Base-by-base conservation (phyloP, 352 stramenopile genomes). In the Phytophthora gonapodyides region DNA sequence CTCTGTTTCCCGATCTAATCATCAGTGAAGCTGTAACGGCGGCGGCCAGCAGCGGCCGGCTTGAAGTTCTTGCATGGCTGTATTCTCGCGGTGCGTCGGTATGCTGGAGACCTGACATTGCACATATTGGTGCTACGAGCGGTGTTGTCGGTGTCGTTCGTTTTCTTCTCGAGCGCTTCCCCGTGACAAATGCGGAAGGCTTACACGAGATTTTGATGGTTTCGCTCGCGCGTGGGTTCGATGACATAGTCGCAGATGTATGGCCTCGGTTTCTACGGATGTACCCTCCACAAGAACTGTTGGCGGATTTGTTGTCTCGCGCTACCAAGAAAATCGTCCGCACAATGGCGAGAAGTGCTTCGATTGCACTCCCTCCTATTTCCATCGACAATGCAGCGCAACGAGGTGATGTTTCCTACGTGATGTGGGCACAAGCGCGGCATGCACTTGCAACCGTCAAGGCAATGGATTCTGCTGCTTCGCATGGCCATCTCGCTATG, bases 101-200 rank as follows among this genome's bases (percentile, higher is more conserved):
- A 9, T 52, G 45, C n/a, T 52, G 45, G 45, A 41, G 45, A 30
- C 30, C 31, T 30, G 45, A 52, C 19, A 52, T 52, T 41, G 31
- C 4, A 15, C 15, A 13, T n/a, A 42, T 42, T n/a, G 45, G 6
- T 11, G 45, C 45, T 30, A 30, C n/a, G 27, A 52, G 45, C 11
- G 31, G 45, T 4, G 30, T 40, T 6, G 6, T 52, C 6, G 11
- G 7, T 3, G 45, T 52, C 8, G 45, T 52, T 30, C 11, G 15
- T 6, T 52, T 52, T 30, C 30, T 52, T 0, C 30, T 52, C 0
- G 30, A 52, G 8, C 31, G 45, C 5, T 52, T 52, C 31, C 16
- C 45, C 31, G 15, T n/a, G n/a, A n/a, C 31, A 12, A 41, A 1
- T 3, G 3, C 17, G 13, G 24, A 37, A 40, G 5, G 27, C 17